These are phyloP conservation scores for Colletotrichum sp. DNA, from an alignment of 2,329 filamentous ascomycete species.

Conservation along the genomic window DNA sequence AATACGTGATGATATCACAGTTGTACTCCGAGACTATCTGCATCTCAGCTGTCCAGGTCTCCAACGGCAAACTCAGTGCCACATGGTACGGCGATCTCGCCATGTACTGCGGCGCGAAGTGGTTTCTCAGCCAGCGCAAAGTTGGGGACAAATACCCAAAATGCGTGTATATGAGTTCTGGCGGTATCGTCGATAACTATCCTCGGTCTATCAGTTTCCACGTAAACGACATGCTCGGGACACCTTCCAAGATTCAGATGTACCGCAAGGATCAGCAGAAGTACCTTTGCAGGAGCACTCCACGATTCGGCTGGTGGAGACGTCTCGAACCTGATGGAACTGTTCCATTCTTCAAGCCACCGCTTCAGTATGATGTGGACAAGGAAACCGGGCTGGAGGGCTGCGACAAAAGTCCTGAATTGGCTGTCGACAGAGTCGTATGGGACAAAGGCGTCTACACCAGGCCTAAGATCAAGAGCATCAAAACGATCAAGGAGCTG, in stretches of 20 bases:
- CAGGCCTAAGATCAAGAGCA: neutral
- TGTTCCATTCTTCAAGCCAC: conserved; percentile 30
- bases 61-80: conserved; percentile 17
- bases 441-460: conserved; percentile 14
- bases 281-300: conserved; percentile 24
- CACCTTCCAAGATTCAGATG: conserved; percentile 14
- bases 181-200: conserved; percentile 12
- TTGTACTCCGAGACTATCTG: conserved; percentile 24
- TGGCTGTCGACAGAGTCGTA: conserved; percentile 20
- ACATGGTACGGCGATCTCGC: conserved; percentile 27
- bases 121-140: conserved; percentile 24
- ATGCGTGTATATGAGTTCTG: conserved; percentile 26
- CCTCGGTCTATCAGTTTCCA: conserved; percentile 24
- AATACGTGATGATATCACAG: conserved; percentile 22
- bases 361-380: conserved; percentile 26
- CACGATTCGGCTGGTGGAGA: conserved; percentile 24
- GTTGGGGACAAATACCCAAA: conserved; percentile 20
- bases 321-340: conserved; percentile 20
- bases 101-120: conserved; percentile 24
- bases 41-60: conserved; percentile 23
- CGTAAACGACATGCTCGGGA: conserved; percentile 22
- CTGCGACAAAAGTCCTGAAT: conserved; percentile 12
- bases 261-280: conserved; percentile 18
- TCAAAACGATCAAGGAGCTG: neutral
- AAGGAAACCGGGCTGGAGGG: neutral